Base-by-base conservation (phyloP, 805 yeast species). In the Zygotorulaspora chibaensis region DNA sequence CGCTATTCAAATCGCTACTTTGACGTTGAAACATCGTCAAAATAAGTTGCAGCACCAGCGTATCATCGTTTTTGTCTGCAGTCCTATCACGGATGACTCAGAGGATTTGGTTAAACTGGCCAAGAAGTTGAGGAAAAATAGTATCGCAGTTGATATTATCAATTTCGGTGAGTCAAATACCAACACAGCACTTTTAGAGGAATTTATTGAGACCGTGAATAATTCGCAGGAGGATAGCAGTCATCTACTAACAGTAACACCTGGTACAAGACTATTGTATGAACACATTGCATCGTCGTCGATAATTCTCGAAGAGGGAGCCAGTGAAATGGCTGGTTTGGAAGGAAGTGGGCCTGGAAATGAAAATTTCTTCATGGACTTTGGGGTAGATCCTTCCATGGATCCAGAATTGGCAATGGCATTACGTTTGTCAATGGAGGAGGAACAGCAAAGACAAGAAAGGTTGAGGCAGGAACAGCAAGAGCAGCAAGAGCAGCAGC, bases 321-420 rank as follows among this genome's bases (percentile, higher is more conserved):
- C 56, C 35, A 52, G 55, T n/a, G 74, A 71, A 12, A 63, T 62
- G 37, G 77, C 72, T 15, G 77, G 73, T 2, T 72, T 63, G n/a
- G 63, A 60, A 35, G 71, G 67, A 28, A 69, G 63, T 35, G 77
- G 69, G 16, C 78, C 73, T 10, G 76, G 70, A 40, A 72, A 67
- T 20, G 76, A 67, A 23, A 76, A 68, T n/a, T 75, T 69, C 17
- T 76, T 71, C 40, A 80, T 80, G 68, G 87, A 81, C 46, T 75
- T 83, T 59, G 84, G 83, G 42, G 79, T 79, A 33, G 98, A 91
- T 67, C 91, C 96, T 27, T 81, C 82, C 54, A 84, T 88, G 81
- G 99, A 93, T 59, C 98, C 98, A 27, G 99, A 93, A 68, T 78
- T 93, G 62, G 99, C 98, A 0, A 75, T 93, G 74, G 99, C 98